A percentile compares a stretch with the other conserved stretches of the same genome.
Evolutionary conservation across 2,329 filamentous ascomycete species (phyloP).

Genomic region (Clonostachys rosea): DNA sequence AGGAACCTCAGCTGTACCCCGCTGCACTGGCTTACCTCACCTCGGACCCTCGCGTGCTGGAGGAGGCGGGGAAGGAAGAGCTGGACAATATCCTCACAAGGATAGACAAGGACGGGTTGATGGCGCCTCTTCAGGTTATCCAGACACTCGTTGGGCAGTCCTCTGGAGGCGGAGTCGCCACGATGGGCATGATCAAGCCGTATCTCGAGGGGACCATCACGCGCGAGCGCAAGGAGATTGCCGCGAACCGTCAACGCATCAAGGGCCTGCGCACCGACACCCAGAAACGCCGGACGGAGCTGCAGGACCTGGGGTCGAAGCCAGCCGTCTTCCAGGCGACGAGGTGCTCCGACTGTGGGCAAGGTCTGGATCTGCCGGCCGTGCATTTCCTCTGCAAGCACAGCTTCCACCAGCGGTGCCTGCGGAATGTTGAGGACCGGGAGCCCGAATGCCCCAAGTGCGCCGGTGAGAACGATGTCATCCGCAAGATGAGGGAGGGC

Average conservation of each 20-base stretch:
- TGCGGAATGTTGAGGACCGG: slow-evolving; percentile 52
- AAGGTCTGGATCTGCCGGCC: slow-evolving; percentile 75
- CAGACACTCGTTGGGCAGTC: slow-evolving; percentile 74
- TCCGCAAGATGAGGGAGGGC: slow-evolving; percentile 78
- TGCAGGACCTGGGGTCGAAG: slow-evolving; percentile 71
- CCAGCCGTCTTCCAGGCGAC: slow-evolving; percentile 88
- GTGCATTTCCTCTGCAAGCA: slow-evolving; percentile 98
- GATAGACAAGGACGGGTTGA: slow-evolving; percentile 85
- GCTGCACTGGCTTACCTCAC: slow-evolving; percentile 92
- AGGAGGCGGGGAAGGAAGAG: slow-evolving; percentile 80
- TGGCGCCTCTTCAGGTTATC: slow-evolving; percentile 95
- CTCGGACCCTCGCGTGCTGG: slow-evolving; percentile 73
- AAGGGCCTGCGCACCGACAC: slow-evolving; percentile 82
- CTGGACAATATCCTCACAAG: slow-evolving; percentile 74
- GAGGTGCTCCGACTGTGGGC: slow-evolving; percentile 77
- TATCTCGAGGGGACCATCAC: slow-evolving; percentile 89
- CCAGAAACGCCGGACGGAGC: slow-evolving; percentile 70
- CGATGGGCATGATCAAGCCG: slow-evolving; percentile 94
- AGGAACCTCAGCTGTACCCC: slow-evolving; percentile 88
- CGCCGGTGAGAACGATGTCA: slow-evolving; percentile 77
- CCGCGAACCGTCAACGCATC: slow-evolving; percentile 73
- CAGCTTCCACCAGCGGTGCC: slow-evolving; percentile 88
- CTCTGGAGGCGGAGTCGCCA: slow-evolving; percentile 61
- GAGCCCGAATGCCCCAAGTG: slow-evolving; percentile 84
- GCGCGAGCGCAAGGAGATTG: slow-evolving; percentile 82